phyloP scores from a whole-genome alignment of 768 basidiomycete species.

The Pholiota molesta region DNA sequence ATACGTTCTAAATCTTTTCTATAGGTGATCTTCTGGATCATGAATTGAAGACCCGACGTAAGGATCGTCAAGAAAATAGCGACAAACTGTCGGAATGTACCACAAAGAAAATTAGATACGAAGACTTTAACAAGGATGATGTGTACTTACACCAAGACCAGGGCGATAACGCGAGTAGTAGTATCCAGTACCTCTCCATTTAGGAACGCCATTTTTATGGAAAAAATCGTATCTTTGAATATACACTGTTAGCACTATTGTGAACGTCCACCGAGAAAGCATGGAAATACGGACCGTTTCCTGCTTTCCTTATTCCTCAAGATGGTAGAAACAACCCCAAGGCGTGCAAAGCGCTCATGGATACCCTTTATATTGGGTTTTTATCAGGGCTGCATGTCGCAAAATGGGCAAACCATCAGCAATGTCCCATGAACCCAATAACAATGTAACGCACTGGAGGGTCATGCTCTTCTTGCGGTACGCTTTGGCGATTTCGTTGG shows the following conservation, averaged over 20 bases:
- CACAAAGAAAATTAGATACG: constrained; percentile 8
- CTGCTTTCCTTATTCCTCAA: constrained; percentile 76
- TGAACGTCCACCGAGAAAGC: neutral
- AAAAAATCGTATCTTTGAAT: constrained; percentile 84
- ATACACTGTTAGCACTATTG: constrained; percentile 6
- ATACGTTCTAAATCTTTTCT: constrained; percentile 73
- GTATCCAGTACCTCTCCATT: constrained; percentile 95
- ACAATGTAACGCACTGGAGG: constrained; percentile 69
- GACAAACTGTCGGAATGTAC: constrained; percentile 58
- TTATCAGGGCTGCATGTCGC: constrained; percentile 80
- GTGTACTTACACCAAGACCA: constrained; percentile 69
- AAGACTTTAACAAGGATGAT: neutral
- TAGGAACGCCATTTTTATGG: constrained; percentile 96
- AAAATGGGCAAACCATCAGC: neutral
- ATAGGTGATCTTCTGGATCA: constrained; percentile 80
- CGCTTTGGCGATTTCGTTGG: constrained; percentile 81
- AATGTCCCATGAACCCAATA: neutral
- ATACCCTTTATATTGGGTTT: constrained; percentile 80
- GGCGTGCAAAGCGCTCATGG: constrained; percentile 89
- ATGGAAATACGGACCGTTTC: constrained; percentile 57
- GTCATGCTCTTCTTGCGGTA: constrained; percentile 90
- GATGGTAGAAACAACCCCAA: constrained; percentile 85
- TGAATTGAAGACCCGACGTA: constrained; percentile 80
- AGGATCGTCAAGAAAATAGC: constrained; percentile 74
- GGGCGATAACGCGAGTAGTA: constrained; percentile 97